phyloP scores from a whole-genome alignment of 495 filamentous ascomycete genomes.

The Penicillium atrosanguineum region DNA sequence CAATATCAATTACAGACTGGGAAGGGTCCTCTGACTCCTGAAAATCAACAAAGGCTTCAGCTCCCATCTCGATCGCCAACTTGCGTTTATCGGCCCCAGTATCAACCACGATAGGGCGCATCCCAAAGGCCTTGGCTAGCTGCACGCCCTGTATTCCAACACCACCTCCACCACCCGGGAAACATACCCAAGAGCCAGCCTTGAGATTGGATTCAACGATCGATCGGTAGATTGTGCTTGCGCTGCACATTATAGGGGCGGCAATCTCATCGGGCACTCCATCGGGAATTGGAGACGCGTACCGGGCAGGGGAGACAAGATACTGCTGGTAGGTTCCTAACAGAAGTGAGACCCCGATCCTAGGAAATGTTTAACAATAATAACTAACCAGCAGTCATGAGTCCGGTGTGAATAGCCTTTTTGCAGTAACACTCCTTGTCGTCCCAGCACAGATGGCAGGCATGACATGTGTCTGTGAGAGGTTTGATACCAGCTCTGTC shows the following conservation, averaged over 20 bases:
- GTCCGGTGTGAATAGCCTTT: constrained; percentile 30
- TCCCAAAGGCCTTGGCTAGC: constrained; percentile 55
- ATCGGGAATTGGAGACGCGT: constrained; percentile 66
- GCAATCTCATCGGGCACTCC: constrained; percentile 55
- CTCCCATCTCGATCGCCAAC: constrained; percentile 45
- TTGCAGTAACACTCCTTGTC: constrained; percentile 45
- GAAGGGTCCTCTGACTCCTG: constrained; percentile 33
- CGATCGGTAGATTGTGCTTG: constrained; percentile 54
- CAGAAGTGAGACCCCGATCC: not conserved
- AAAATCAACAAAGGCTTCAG: constrained; percentile 53
- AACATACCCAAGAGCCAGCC: constrained; percentile 60
- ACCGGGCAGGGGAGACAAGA: constrained; percentile 57
- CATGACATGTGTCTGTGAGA: constrained; percentile 49
- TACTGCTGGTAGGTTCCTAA: constrained; percentile 68
- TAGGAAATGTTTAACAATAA: not conserved
- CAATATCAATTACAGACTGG: constrained; percentile 37
- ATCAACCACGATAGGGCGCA: constrained; percentile 53
- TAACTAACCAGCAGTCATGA: constrained; percentile 32
- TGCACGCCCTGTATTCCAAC: constrained; percentile 63
- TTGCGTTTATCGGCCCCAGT: constrained; percentile 39
- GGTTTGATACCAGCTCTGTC: constrained; percentile 61
- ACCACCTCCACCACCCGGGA: constrained; percentile 53
- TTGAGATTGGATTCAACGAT: constrained; percentile 53
- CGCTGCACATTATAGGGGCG: constrained; percentile 61
- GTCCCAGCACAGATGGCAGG: constrained; percentile 47